Conservation (phyloP, 2,329 filamentous ascomycete species). For the Lecanoromycetidae sp. region DNA sequence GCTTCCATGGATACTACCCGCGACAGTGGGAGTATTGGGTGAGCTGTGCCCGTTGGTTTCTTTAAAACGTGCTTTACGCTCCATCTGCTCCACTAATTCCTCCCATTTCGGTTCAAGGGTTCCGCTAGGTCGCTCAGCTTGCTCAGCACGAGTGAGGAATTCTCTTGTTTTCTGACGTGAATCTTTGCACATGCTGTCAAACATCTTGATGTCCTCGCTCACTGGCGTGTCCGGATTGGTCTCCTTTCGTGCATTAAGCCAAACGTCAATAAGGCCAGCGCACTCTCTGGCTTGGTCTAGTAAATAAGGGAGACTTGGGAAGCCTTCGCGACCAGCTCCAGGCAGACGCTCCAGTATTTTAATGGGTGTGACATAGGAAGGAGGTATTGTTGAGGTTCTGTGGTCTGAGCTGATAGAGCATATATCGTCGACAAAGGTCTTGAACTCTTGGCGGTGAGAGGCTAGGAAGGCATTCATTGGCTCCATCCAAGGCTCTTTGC, state of each 20-base stretch:
- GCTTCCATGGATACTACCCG: background rate
- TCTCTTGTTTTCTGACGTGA: conserved; percentile 34
- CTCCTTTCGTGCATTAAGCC: conserved; percentile 32
- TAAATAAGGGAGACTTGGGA: conserved; percentile 82
- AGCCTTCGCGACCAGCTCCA: conserved; percentile 73
- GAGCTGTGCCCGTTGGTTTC: conserved; percentile 11
- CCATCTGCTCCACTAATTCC: conserved; percentile 37
- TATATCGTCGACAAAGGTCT: conserved; percentile 73
- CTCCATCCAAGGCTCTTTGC: conserved; percentile 98
- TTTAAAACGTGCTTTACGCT: conserved; percentile 19
- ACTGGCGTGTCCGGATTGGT: conserved; percentile 26
- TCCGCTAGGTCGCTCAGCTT: conserved; percentile 36
- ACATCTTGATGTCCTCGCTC: conserved; percentile 27
- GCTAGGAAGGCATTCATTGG: conserved; percentile 86
- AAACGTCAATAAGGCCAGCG: conserved; percentile 61
- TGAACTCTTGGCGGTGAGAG: conserved; percentile 65
- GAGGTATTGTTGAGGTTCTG: conserved; percentile 53
- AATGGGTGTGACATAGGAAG: conserved; percentile 83
- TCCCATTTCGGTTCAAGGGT: conserved; percentile 38
- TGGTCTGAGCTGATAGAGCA: conserved; percentile 69
- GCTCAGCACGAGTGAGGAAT: conserved; percentile 35
- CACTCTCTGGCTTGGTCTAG: conserved; percentile 81
- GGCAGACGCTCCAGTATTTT: conserved; percentile 77
- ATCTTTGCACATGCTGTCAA: conserved; percentile 33
- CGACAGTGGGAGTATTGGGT: conserved; percentile 4